Base-by-base conservation (phyloP, 192 early-diverging fungal genomes). In the Geosiphon pyriformis region DNA sequence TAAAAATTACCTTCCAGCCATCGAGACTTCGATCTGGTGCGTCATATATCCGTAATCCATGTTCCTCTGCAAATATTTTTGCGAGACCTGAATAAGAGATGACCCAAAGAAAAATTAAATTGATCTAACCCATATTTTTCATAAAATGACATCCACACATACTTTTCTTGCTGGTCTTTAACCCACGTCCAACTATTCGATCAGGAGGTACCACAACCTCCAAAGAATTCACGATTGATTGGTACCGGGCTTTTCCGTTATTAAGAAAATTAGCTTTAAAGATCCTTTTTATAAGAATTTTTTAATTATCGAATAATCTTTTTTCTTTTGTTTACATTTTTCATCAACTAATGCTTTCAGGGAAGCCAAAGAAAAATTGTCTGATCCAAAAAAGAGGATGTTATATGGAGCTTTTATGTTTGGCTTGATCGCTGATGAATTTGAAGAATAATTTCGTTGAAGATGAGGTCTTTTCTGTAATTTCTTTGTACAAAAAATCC, bases 301-400 rank as follows among this genome's bases (percentile, higher is more conserved):
- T 57, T 25, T 30, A 10, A 27, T 22, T 26, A 42, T 26, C 15
- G 4, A 47, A 55, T 62, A 20, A 50, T 62, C 20, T 33, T 3
- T 49, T 52, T 55, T 29, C 27, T 1, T 55, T 0, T 23, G 3
- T 12, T 30, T 61, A 84, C 78, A 12, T 73, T 81, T 73, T 35
- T 83, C 80, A 3, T 79, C 64, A 7, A 83, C 66, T 42, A 95
- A 70, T 4, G 78, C 74, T 20, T 80, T 67, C 30, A 93, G 71
- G 47, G 84, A 86, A 2, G 68, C 69, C 0, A 82, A 74, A 4
- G 90, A 88, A 76, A 95, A 96, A 27, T 88, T 79, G 67, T 94
- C 93, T 37, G 87, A 87, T 0, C 94, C 94, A 80, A 95, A 95
- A 71, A 95, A 96, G 17, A 96, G 70, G 3, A 94, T 55, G 18